Conservation (phyloP, 2,329 filamentous ascomycete genomes). For the Fusarium graminum region DNA sequence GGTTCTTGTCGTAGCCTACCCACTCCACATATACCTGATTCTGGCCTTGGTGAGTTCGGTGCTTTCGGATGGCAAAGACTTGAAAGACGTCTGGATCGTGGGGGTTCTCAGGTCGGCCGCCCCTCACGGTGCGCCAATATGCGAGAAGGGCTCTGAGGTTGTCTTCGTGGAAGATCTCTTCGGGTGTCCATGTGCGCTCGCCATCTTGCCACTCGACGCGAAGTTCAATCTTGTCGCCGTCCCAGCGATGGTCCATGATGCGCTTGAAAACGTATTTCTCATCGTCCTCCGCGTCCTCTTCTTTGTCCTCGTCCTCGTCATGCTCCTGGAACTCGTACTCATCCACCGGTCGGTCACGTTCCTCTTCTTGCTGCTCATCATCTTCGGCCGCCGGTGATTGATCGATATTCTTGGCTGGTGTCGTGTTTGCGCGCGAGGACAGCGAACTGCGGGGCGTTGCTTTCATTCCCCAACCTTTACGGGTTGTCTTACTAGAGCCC, state of each 20-base stretch:
- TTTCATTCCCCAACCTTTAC: background rate
- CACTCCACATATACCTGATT: conserved; percentile 54
- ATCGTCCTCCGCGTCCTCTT: conserved; percentile 3
- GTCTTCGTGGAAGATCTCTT: conserved; percentile 53
- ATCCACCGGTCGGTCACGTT: background rate
- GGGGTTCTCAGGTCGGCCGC: conserved; percentile 53
- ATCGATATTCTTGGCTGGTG: background rate
- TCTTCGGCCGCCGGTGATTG: background rate
- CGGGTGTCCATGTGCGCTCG: conserved; percentile 53
- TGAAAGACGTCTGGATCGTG: conserved; percentile 50
- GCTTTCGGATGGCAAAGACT: conserved; percentile 53
- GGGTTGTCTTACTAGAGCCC: background rate
- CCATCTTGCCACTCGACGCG: conserved; percentile 52
- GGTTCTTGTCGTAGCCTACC: conserved; percentile 51
- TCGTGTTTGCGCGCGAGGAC: background rate
- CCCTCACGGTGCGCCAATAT: conserved; percentile 50
- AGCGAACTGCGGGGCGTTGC: background rate
- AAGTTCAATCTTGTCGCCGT: conserved; percentile 49
- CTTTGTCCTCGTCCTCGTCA: background rate
- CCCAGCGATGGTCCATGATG: conserved; percentile 51
- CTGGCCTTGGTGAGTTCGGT: conserved; percentile 47
- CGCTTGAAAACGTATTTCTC: conserved; percentile 24
- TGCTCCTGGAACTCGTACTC: background rate
- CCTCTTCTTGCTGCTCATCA: background rate
- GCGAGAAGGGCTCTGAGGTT: conserved; percentile 49